Percentiles rank a stretch among this genome's conserved stretches.
These are phyloP conservation scores for Papiliotrema nemorosa DNA, from an alignment of 1,284 basidiomycete genomes.

Conservation along the genomic window DNA sequence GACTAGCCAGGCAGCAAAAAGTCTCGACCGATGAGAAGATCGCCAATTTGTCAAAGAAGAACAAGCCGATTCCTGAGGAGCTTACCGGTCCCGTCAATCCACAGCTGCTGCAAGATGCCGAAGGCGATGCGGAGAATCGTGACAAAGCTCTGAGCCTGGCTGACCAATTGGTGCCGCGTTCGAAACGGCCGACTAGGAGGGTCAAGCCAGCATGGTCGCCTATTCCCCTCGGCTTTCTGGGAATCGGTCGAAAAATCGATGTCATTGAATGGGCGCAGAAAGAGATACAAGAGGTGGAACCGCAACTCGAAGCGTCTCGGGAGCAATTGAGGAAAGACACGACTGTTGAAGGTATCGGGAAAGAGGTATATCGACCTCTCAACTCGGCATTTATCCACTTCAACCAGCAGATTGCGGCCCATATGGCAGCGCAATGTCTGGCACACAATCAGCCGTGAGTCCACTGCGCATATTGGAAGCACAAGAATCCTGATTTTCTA, in stretches of 20 bases:
- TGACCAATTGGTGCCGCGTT: conserved; percentile 62
- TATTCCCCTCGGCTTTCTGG: conserved; percentile 60
- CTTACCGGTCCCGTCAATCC: conserved; percentile 34
- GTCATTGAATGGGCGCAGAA: conserved; percentile 76
- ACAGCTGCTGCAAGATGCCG: conserved; percentile 18
- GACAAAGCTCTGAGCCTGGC: conserved; percentile 38
- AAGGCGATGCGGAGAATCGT: conserved; percentile 3
- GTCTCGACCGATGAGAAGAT: conserved; percentile 27
- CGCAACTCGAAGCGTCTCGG: conserved; percentile 32
- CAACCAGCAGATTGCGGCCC: conserved; percentile 89
- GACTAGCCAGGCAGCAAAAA: conserved; percentile 52
- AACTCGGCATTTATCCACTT: conserved; percentile 91
- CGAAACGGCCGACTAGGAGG: conserved; percentile 74
- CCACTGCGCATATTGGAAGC: not conserved
- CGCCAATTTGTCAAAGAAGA: conserved; percentile 33
- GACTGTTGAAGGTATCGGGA: conserved; percentile 23
- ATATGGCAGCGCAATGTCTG: conserved; percentile 70
- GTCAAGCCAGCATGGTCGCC: conserved; percentile 61
- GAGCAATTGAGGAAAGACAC: conserved; percentile 52
- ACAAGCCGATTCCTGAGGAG: conserved; percentile 34
- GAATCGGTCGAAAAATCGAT: conserved; percentile 74
- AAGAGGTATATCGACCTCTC: conserved; percentile 58
- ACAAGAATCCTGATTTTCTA: too few species aligned
- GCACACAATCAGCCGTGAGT: conserved; percentile 68
- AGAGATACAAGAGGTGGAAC: conserved; percentile 38